These are phyloP conservation scores for Sedum album DNA, from an alignment of 164 flowering plant species.

Conservation along the genomic window DNA sequence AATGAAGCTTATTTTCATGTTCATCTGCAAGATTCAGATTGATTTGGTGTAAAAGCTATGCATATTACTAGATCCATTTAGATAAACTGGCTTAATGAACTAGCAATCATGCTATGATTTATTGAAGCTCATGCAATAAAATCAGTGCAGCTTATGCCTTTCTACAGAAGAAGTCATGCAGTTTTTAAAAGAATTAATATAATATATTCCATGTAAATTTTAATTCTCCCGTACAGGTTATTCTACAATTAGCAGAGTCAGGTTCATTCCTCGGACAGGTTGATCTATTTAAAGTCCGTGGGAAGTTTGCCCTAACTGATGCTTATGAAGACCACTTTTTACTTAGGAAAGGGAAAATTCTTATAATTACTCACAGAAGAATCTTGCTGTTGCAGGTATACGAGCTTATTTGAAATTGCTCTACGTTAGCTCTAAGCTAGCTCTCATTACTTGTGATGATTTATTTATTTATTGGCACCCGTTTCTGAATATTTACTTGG, in stretches of 20 bases:
- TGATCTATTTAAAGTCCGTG: constrained; percentile 93
- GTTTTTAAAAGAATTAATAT: not conserved
- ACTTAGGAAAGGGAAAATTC: constrained; percentile 78
- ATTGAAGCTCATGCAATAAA: not conserved
- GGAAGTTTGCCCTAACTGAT: constrained; percentile 94
- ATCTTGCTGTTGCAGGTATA: constrained; percentile 76
- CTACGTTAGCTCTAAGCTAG: too few relatives aligned
- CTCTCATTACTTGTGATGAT: not conserved
- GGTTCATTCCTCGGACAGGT: constrained; percentile 92
- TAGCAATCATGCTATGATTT: not conserved
- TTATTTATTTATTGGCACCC: not conserved
- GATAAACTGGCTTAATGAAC: not conserved
- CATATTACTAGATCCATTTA: not conserved
- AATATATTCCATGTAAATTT: not conserved
- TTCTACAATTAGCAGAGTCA: constrained; percentile 90
- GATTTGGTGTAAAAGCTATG: not conserved
- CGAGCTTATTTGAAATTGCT: not conserved
- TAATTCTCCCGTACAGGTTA: constrained; percentile 47
- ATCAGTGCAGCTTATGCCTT: not conserved
- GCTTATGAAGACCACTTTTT: constrained; percentile 95
- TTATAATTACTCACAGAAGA: constrained; percentile 83
- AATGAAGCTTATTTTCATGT: not conserved
- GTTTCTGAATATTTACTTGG: not conserved
- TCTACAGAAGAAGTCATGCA: not conserved
- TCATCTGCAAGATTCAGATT: not conserved